phyloP scores from a whole-genome alignment of 1,284 basidiomycete species.

The Pseudozyma thailandica region DNA sequence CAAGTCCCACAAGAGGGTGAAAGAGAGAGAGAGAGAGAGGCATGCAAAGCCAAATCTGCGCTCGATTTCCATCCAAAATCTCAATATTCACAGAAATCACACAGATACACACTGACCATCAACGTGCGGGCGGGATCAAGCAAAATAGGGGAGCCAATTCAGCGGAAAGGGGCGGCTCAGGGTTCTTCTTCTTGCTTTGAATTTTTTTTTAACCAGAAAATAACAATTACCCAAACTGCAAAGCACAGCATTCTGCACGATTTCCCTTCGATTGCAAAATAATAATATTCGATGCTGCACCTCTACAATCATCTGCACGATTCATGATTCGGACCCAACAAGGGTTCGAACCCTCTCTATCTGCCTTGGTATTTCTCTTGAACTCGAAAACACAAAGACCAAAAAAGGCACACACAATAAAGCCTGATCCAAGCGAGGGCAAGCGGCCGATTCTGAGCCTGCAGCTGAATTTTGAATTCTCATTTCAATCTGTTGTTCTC shows the following conservation, averaged over 20 bases:
- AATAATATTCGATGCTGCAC: no score
- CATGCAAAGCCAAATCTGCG: no score
- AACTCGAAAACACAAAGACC: not conserved
- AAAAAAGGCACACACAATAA: not conserved
- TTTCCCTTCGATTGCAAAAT: no score
- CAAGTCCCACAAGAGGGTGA: no score
- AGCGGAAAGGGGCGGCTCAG: slow-evolving; percentile 3
- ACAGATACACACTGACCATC: not conserved
- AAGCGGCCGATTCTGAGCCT: not conserved
- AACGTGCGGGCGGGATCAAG: not conserved
- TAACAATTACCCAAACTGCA: not conserved
- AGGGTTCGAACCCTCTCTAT: not conserved
- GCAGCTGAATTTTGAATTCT: not conserved
- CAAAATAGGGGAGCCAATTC: slow-evolving; percentile 6
- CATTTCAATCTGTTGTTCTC: not conserved
- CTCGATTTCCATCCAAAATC: no score
- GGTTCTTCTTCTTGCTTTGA: slow-evolving; percentile 1
- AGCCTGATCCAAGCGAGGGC: not conserved
- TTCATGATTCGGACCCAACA: not conserved
- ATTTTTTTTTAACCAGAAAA: no score
- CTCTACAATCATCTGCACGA: no score
- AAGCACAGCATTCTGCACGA: not conserved
- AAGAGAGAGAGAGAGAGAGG: slow-evolving; percentile 1
- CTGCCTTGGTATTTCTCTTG: not conserved
- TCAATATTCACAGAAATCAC: no score